Evolutionary conservation across 805 yeast species (phyloP).

Genomic region (Saturnispora saitoi): DNA sequence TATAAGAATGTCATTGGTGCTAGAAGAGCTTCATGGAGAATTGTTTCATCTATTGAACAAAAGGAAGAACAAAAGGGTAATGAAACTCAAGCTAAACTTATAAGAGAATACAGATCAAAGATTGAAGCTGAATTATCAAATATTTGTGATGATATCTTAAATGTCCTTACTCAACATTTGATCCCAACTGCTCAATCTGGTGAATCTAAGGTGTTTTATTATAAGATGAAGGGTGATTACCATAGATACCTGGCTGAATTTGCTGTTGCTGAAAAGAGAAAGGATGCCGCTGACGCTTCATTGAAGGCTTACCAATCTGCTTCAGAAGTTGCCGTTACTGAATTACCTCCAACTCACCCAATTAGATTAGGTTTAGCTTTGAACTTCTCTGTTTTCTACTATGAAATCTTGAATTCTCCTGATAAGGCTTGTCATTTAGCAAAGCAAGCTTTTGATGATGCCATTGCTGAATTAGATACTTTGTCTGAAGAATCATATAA

Average conservation of each 20-base stretch:
- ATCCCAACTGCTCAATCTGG: conserved; percentile 93
- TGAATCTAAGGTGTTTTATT: conserved; percentile 96
- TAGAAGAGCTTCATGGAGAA: conserved; percentile 99
- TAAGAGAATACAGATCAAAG: conserved; percentile 90
- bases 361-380: conserved; percentile 96
- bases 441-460: conserved; percentile 98
- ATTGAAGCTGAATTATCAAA: conserved; percentile 87
- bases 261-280: conserved; percentile 83
- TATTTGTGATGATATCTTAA: conserved; percentile 88
- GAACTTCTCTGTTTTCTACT: conserved; percentile 96
- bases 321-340: conserved; percentile 93
- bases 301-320: conserved; percentile 93
- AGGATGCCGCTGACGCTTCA: conserved; percentile 85
- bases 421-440: conserved; percentile 99
- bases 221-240: conserved; percentile 99
- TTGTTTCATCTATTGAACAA: conserved; percentile 95
- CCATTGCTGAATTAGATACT: conserved; percentile 97
- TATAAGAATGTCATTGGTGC: conserved; percentile 98
- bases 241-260: conserved; percentile 98
- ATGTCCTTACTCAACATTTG: conserved; percentile 80
- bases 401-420: conserved; percentile 96
- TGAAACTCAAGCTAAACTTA: conserved; percentile 79
- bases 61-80: conserved; percentile 96
- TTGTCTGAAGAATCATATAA: conserved; percentile 96
- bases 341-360: conserved; percentile 97